Evolutionary conservation across 495 filamentous ascomycete genomes (phyloP).

Genomic region (Penicillium fimorum): DNA sequence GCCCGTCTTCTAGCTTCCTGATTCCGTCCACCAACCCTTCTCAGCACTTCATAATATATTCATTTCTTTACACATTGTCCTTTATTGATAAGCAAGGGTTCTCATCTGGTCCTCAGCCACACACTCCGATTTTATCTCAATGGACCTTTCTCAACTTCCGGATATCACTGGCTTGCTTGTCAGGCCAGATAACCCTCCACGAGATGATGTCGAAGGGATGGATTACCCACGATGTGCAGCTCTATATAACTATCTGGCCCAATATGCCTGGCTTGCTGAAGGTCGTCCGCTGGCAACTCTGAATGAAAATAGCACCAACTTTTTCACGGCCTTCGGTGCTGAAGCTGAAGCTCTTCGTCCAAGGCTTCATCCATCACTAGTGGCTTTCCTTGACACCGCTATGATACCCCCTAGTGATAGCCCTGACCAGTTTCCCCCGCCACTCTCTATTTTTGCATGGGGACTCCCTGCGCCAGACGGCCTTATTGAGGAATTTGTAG

Average conservation of each 20-base stretch:
- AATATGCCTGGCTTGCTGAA: constrained; percentile 21
- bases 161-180: constrained; percentile 16
- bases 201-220: constrained; percentile 18
- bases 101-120: neutral
- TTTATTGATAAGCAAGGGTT: too few species aligned
- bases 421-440: constrained; percentile 10
- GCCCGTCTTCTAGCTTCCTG: too few species aligned
- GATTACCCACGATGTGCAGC: constrained; percentile 19
- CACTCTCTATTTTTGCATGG: constrained; percentile 14
- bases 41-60: too few species aligned
- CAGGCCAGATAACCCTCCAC: constrained; percentile 22
- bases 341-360: constrained; percentile 14
- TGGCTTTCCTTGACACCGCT: constrained; percentile 16
- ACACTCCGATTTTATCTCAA: constrained; percentile 9
- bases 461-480: neutral
- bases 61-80: too few species aligned
- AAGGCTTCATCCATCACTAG: constrained; percentile 17
- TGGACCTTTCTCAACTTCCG: constrained; percentile 21
- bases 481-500: constrained; percentile 11
- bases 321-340: constrained; percentile 16
- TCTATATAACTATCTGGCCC: constrained; percentile 19
- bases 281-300: constrained; percentile 19
- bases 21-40: too few species aligned
- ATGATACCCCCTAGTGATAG: constrained; percentile 11
- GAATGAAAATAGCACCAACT: constrained; percentile 10